Evolutionary conservation across 1,284 basidiomycete species (phyloP), one percentile per base, ranked within the genome.

Genomic region (Ustilago curta): DNA sequence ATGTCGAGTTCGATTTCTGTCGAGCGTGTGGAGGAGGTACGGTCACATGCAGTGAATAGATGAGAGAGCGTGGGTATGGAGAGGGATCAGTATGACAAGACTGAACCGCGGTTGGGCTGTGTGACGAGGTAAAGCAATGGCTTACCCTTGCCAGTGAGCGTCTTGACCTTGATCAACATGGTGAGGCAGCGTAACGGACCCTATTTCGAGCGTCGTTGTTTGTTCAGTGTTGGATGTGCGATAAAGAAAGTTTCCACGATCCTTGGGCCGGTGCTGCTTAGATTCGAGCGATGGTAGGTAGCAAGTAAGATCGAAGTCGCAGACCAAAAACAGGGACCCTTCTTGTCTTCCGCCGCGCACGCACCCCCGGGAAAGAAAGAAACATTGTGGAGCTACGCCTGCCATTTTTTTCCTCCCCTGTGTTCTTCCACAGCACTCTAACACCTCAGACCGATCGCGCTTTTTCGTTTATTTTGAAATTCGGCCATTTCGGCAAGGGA

Each of bases 1-100:
- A 98, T 94, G 87, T 97, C 95, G 71, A 99, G 90, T 87, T 98
- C 95, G 86, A 95, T 94, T 93, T 95, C 85, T 49, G 47, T 16
- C 9, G 11, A n/a, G 19, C n/a, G 0, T 7, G 25, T 6, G 11
- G 23, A 4, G 3, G 16, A n/a, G 43, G 18, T 5, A 12, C 9
- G 23, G 4, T 25, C 8, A 8, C 9, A 9, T 55, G 44, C 14
- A 31, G 5, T 19, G 21, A 37, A 21, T 11, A 39, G 37, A 37
- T 2, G 18, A n/a, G 35, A 37, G 23, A 27, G 8, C 16, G 27
- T n/a, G n/a, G n/a, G n/a, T n/a, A n/a, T n/a, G n/a, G n/a, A n/a
- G n/a, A 9, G 29, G 18, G 47, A 27, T 31, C 47, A 48, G 47
- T 27, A n/a, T 4, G 27, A 19, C 18, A n/a, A 37, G 16, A 14